Base-by-base conservation (phyloP, 1,139 yeast genomes). In the Taphrina deformans region DNA sequence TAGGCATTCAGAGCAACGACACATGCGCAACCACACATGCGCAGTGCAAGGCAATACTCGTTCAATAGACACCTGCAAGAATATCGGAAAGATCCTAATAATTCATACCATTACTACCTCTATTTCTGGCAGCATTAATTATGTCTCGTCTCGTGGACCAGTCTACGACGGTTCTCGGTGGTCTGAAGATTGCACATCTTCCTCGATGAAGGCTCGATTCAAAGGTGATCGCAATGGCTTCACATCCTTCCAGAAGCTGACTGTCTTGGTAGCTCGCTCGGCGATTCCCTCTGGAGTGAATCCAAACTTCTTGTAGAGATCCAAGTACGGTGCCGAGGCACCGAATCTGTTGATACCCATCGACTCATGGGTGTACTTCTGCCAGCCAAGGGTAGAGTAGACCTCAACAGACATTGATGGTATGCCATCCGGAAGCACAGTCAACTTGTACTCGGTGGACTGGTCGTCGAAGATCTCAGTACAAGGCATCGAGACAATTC, bases 261-360 rank as follows among this genome's bases (percentile, higher is more conserved):
- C 80, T 69, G 93, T 87, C 82, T 87, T 86, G 73, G 81, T 79
- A 71, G 92, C 98, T 79, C 92, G 90, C 75, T 83, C 81, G 73
- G 96, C 93, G 78, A 95, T 83, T 72, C 96, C 97, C 76, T 90
- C 97, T 71, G 95, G 88, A 66, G 96, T 92, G 83, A 95, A 93
- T 71, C 85, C 97, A 73, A 92, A 89, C 82, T 76, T 81, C 79
- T 89, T 85, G 86, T 86, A 95, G 68, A 93, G 84, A 69, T 88
- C 90, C 68, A 80, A 79, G 75, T 88, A 96, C 78, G 90, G 89
- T 78, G 97, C 99, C 69, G 98, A 91, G 71, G 95, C 96, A 84
- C 99, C 99, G 76, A 93, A 95, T 80, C 91, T 85, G 85, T 91
- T 85, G 77, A 95, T 83, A 79, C 98, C 97, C 75, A 93, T 89